Conservation (phyloP, 2,329 filamentous ascomycete genomes). For the Curvularia spicifera region DNA sequence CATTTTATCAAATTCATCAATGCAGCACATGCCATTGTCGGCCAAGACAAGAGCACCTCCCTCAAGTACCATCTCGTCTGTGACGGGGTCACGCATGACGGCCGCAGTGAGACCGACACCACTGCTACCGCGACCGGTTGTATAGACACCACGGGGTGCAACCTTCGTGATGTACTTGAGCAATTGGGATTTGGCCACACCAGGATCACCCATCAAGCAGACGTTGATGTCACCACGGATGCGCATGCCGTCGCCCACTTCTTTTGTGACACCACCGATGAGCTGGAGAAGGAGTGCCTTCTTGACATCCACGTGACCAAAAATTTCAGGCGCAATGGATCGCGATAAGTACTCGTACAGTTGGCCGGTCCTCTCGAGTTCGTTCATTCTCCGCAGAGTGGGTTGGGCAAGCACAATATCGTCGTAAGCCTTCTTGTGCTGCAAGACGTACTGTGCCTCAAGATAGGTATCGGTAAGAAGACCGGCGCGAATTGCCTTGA, state of each 20-base stretch:
- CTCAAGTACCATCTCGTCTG: conserved; percentile 83
- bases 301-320: conserved; percentile 94
- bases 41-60: conserved; percentile 80
- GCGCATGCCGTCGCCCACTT: conserved; percentile 97
- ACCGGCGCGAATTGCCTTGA: conserved; percentile 94
- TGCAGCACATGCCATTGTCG: conserved; percentile 84
- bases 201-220: conserved; percentile 98
- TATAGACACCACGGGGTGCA: conserved; percentile 88
- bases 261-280: conserved; percentile 94
- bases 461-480: conserved; percentile 97
- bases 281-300: conserved; percentile 94
- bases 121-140: conserved; percentile 79
- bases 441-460: conserved; percentile 89
- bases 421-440: conserved; percentile 98
- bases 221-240: conserved; percentile 99
- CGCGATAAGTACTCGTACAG: conserved; percentile 95
- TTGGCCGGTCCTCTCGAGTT: conserved; percentile 83
- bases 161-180: conserved; percentile 99
- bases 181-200: conserved; percentile 98
- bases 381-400: conserved; percentile 82
- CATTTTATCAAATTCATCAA: conserved; percentile 91
- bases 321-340: conserved; percentile 97
- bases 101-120: conserved; percentile 83
- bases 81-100: conserved; percentile 83
- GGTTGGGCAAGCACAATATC: conserved; percentile 83